Percentiles rank a stretch among this genome's conserved stretches.
These are phyloP conservation scores for Candida sithepensis DNA, from an alignment of 805 yeast genomes.

Conservation along the genomic window DNA sequence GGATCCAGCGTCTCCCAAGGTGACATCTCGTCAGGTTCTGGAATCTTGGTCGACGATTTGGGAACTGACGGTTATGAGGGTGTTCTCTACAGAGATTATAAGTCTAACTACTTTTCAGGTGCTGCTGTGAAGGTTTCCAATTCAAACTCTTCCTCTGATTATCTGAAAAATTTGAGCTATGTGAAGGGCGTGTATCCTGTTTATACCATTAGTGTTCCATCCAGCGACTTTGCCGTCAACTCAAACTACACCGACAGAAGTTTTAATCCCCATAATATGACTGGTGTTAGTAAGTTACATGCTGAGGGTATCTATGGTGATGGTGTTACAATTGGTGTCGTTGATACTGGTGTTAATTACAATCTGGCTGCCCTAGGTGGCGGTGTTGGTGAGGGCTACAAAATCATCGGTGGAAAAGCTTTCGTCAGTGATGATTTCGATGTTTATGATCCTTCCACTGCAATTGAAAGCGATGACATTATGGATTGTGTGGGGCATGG, in stretches of 20 bases:
- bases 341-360: too few species aligned
- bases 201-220: constrained; percentile 7
- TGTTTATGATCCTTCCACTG: constrained; percentile 2
- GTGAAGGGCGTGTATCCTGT: constrained; percentile 4
- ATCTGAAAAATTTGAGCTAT: constrained; percentile 4
- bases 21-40: background rate
- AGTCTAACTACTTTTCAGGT: constrained; percentile 8
- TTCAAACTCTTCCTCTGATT: background rate
- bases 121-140: constrained; percentile 3
- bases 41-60: background rate
- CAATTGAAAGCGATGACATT: constrained; percentile 9
- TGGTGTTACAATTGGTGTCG: too few species aligned
- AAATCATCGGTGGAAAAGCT: constrained; percentile 17
- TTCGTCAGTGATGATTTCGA: constrained; percentile 9
- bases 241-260: background rate
- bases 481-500: constrained; percentile 24
- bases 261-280: constrained; percentile 18
- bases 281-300: constrained; percentile 18
- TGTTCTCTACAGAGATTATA: constrained; percentile 1
- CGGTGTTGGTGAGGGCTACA: constrained; percentile 15
- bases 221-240: background rate
- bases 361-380: constrained; percentile 22
- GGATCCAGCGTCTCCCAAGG: background rate
- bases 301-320: too few species aligned
- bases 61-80: constrained; percentile 3